Evolutionary conservation across 768 basidiomycete genomes (phyloP).

Genomic region (Lactifluus rugatus): DNA sequence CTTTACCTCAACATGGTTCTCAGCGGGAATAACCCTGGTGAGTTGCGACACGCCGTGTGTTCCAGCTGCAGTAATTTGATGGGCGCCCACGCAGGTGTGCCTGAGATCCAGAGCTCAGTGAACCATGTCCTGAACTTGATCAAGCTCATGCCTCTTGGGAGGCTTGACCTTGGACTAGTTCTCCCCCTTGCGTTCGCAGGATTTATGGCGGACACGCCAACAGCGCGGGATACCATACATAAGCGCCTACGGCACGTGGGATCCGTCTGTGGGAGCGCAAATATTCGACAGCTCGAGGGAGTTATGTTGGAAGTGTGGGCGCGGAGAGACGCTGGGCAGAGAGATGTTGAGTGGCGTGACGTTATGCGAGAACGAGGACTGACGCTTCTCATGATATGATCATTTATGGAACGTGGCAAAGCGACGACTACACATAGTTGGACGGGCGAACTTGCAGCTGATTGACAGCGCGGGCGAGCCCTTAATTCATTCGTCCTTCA

Average conservation of each 20-base stretch:
- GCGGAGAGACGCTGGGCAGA: constrained; percentile 13
- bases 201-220: constrained; percentile 10
- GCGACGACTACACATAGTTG: constrained; percentile 3
- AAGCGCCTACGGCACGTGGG: constrained; percentile 15
- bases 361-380: constrained; percentile 20
- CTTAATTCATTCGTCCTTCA: constrained; percentile 11
- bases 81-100: constrained; percentile 15
- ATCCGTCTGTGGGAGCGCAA: constrained; percentile 6
- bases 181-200: constrained; percentile 17
- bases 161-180: constrained; percentile 16
- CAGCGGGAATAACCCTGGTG: constrained; percentile 19
- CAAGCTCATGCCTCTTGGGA: constrained; percentile 12
- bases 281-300: constrained; percentile 14
- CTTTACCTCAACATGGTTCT: constrained; percentile 19
- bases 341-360: constrained; percentile 17
- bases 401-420: neutral
- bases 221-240: constrained; percentile 11
- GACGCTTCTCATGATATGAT: constrained; percentile 19
- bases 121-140: constrained; percentile 17
- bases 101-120: constrained; percentile 16
- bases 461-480: neutral
- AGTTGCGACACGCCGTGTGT: neutral
- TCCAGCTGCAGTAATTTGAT: constrained; percentile 1
- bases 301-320: constrained; percentile 18
- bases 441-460: neutral